Evolutionary conservation across 495 filamentous ascomycete species (phyloP), one percentile per base, ranked within the genome.

Genomic region (Extremus antarcticus): DNA sequence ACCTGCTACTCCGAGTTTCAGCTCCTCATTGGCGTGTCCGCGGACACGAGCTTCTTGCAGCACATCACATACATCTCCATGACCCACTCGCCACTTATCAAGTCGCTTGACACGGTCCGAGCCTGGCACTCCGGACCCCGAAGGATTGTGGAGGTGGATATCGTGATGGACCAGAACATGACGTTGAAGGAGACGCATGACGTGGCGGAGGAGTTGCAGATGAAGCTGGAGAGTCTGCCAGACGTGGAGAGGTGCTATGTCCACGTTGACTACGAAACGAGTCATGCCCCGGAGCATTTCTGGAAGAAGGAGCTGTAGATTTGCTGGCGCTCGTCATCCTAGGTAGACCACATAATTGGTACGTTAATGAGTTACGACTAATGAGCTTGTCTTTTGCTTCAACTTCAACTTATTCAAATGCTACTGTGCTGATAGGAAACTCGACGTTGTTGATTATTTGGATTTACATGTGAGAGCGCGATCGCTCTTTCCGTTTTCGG

Each of bases 261-360:
- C 15, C 92, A 98, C 70, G 90, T 96, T 16, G 92, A 98, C 65
- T 97, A 91, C 61, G 92, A 98, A 76, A 90, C 89, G 7, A 90
- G 84, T n/a, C 92, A 98, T 68, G 94, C 95, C 72, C 92, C 92
- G 10, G 72, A 73, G 66, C 70, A 73, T 52, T 73, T 71, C 50
- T 59, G 59, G 53, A 73, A 73, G 65, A 73, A 73, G 62, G 69
- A 73, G 55, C 48, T 73, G 17, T 72, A 62, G 52, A 7, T 11
- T 15, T 48, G 21, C 17, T 46, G n/a, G n/a, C n/a, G n/a, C n/a
- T n/a, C n/a, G n/a, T n/a, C n/a, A n/a, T n/a, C n/a, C n/a, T n/a
- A n/a, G n/a, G n/a, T n/a, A n/a, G n/a, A n/a, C n/a, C n/a, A n/a
- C n/a, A n/a, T n/a, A n/a, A n/a, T n/a, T n/a, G n/a, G n/a, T n/a